Conservation (phyloP, 176 grass and related monocot species). For the Stipa capillata region DNA sequence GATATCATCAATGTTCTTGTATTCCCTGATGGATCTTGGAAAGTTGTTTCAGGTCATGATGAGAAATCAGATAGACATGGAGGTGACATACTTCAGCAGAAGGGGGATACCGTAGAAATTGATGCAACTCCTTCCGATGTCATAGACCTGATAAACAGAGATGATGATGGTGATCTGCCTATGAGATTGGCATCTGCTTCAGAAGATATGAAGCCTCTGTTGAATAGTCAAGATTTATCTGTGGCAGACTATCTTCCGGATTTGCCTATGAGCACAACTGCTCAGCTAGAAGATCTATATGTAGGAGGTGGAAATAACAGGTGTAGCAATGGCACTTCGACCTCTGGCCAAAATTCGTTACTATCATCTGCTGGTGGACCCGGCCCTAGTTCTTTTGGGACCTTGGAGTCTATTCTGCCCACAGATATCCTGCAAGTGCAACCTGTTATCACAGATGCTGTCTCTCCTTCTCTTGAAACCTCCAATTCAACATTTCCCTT, state of each 20-base stretch:
- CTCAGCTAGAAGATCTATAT: neutral
- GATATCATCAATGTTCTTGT: conserved; percentile 50
- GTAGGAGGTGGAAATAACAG: conserved; percentile 18
- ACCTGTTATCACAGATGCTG: conserved; percentile 35
- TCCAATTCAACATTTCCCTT: conserved; percentile 15
- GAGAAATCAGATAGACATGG: conserved; percentile 35
- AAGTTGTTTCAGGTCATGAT: conserved; percentile 44
- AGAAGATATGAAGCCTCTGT: conserved; percentile 74
- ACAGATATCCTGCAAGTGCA: conserved; percentile 38
- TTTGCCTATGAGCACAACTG: conserved; percentile 12
- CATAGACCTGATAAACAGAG: conserved; percentile 65
- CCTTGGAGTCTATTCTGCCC: conserved; percentile 59
- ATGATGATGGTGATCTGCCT: conserved; percentile 34
- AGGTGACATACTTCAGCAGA: conserved; percentile 11
- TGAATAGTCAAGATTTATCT: conserved; percentile 38
- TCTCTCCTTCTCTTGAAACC: conserved; percentile 49
- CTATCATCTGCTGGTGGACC: neutral
- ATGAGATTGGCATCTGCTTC: conserved; percentile 17
- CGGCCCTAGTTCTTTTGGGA: conserved; percentile 46
- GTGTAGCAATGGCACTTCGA: conserved; percentile 10
- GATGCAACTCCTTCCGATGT: conserved; percentile 18
- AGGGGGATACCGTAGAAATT: conserved; percentile 21
- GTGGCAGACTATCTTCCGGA: conserved; percentile 23
- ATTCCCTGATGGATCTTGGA: conserved; percentile 79
- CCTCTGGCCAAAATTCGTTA: conserved; percentile 28